Conservation (phyloP, 2,329 filamentous ascomycete species). For the Trichoderma atroviride region DNA sequence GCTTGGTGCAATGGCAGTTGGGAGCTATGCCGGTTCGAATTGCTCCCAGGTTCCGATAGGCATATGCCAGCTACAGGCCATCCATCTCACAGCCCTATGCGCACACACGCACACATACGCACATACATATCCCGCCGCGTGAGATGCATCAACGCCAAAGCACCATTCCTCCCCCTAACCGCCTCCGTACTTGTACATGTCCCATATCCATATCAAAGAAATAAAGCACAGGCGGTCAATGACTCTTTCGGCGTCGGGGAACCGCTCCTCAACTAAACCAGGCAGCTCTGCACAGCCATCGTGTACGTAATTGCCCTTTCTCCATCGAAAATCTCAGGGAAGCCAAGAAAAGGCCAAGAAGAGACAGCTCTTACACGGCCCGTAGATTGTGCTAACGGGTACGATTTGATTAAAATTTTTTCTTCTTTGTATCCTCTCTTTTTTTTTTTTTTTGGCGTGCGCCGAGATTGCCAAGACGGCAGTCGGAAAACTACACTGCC, state of each 20-base stretch:
- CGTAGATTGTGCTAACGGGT: not conserved
- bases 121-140: not conserved
- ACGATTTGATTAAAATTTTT: not conserved
- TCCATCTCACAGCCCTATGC: not conserved
- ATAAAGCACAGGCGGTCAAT: not conserved
- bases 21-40: not conserved
- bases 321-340: not conserved
- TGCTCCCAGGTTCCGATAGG: not conserved
- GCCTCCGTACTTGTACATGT: not conserved
- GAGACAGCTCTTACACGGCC: not conserved
- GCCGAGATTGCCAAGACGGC: constrained; percentile 25
- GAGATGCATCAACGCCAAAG: not conserved
- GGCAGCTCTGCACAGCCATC: not conserved
- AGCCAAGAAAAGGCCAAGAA: not conserved
- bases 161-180: not conserved
- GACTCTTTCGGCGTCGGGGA: not conserved
- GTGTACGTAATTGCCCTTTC: not conserved
- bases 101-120: not conserved
- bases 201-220: not conserved
- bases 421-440: not conserved
- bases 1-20: not conserved
- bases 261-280: not conserved
- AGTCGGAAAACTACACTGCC: constrained; percentile 20
- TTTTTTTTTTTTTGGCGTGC: not conserved
- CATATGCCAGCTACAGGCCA: not conserved